Conservation (phyloP, 352 stramenopile genomes). For the Phytopythium ostracodes region DNA sequence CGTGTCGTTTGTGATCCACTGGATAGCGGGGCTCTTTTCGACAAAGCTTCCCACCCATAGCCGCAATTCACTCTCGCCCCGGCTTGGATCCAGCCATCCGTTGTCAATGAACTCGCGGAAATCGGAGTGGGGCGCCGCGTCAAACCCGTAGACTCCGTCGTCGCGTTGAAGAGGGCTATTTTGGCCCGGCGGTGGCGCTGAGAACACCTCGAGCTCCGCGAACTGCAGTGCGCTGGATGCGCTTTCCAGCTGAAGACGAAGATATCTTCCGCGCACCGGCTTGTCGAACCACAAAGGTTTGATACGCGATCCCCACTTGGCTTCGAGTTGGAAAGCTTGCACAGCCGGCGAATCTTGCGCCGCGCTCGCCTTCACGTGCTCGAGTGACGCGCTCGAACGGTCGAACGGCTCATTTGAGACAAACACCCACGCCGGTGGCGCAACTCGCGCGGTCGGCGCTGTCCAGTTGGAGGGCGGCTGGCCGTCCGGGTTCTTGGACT, state of each 20-base stretch:
- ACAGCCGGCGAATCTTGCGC: slow-evolving; percentile 5
- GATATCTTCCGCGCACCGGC: slow-evolving; percentile 30
- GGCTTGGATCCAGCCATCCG: slow-evolving; percentile 54
- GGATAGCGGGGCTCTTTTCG: slow-evolving; percentile 41
- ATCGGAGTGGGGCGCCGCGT: slow-evolving; percentile 27
- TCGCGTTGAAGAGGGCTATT: slow-evolving; percentile 11
- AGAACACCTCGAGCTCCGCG: slow-evolving; percentile 61
- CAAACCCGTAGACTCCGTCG: slow-evolving; percentile 68
- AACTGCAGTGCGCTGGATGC: slow-evolving; percentile 44
- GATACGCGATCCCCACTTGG: slow-evolving; percentile 21
- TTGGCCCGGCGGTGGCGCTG: not conserved
- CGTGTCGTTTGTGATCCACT: slow-evolving; percentile 31
- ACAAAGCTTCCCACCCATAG: slow-evolving; percentile 73
- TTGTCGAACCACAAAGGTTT: slow-evolving; percentile 18
- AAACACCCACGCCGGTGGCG: slow-evolving; percentile 49
- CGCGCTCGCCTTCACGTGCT: slow-evolving; percentile 16
- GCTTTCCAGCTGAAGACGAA: slow-evolving; percentile 57
- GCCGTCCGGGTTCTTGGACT: slow-evolving; percentile 35
- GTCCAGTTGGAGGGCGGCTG: slow-evolving; percentile 37
- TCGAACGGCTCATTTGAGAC: slow-evolving; percentile 44
- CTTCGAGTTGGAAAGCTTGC: slow-evolving; percentile 17
- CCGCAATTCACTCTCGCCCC: slow-evolving; percentile 28
- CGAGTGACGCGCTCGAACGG: slow-evolving; percentile 10
- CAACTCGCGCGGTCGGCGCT: slow-evolving; percentile 19
- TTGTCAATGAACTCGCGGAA: slow-evolving; percentile 47